A percentile compares a stretch with the other conserved stretches of the same genome.
Evolutionary conservation across 2,329 filamentous ascomycete species (phyloP).

Genomic region (Pezicula carpinea): DNA sequence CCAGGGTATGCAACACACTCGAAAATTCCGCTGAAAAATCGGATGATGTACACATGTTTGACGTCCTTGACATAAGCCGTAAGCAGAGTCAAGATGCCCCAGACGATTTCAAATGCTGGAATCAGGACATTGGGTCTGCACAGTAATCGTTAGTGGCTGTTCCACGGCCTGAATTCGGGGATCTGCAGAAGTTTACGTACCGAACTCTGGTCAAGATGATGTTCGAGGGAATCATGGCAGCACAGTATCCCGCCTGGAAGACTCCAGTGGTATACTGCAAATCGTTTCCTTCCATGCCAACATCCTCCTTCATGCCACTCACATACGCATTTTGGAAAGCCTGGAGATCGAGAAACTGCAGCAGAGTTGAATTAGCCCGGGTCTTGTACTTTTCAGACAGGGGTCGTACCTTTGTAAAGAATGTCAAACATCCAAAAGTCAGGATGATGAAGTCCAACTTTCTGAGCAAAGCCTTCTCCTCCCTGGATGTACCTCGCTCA

Average conservation of each 20-base stretch:
- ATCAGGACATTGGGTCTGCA: conserved; percentile 5
- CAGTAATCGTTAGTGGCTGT: not conserved
- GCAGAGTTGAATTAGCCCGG: not conserved
- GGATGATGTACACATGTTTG: conserved; percentile 4
- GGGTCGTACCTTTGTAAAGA: conserved; percentile 14
- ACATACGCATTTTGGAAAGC: conserved; percentile 32
- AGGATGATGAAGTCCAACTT: conserved; percentile 38
- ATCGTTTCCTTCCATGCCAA: conserved; percentile 34
- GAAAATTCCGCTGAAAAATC: conserved; percentile 5
- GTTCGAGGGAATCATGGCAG: conserved; percentile 5
- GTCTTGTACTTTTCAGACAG: conserved; percentile 2
- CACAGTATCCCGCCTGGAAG: conserved; percentile 4
- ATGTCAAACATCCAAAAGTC: conserved; percentile 37
- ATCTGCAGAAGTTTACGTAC: not conserved
- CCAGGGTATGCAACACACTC: conserved; percentile 47
- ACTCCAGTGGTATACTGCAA: conserved; percentile 24
- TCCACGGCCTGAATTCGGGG: not conserved
- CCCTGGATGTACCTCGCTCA: conserved; percentile 13
- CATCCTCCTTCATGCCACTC: conserved; percentile 34
- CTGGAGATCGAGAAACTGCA: conserved; percentile 12
- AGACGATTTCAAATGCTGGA: conserved; percentile 4
- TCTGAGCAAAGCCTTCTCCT: conserved; percentile 37
- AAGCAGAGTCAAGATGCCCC: conserved; percentile 5
- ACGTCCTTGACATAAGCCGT: conserved; percentile 5
- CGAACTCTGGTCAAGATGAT: conserved; percentile 7